phyloP scores from a whole-genome alignment of 208 protist genomes.

The Angomonas deanei region DNA sequence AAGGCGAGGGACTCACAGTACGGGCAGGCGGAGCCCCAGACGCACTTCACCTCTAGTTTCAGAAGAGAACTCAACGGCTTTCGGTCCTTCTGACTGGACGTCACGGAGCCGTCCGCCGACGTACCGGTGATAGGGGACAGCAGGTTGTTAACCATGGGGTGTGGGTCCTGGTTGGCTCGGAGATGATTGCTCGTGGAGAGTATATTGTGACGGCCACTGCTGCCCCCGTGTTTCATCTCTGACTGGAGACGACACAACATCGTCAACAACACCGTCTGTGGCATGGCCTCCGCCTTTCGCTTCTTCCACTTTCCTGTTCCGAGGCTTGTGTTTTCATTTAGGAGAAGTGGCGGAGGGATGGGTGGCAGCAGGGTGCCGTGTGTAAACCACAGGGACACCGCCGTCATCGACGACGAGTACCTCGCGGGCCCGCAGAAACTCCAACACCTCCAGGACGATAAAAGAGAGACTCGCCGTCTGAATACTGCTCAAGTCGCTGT shows the following conservation, averaged over 20 bases:
- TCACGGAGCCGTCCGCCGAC: background rate
- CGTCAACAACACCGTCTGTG: background rate
- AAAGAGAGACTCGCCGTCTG: conserved; percentile 36
- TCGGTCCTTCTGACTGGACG: background rate
- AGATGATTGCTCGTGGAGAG: background rate
- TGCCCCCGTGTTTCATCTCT: background rate
- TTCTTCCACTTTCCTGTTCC: no score
- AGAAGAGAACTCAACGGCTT: background rate
- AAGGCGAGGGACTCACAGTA: conserved; percentile 60
- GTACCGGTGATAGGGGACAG: background rate
- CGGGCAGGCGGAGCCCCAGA: conserved; percentile 70
- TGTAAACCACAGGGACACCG: conserved; percentile 57
- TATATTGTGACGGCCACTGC: background rate
- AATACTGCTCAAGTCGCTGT: background rate
- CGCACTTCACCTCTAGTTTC: conserved; percentile 47
- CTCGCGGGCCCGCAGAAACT: conserved; percentile 54
- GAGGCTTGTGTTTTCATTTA: no score
- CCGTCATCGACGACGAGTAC: conserved; percentile 46
- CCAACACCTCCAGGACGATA: conserved; percentile 61
- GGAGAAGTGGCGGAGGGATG: no score
- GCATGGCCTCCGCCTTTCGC: background rate
- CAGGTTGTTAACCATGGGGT: background rate
- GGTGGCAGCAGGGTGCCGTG: conserved; percentile 25
- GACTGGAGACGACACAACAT: conserved; percentile 5
- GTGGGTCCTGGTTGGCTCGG: background rate